These are phyloP conservation scores for Bipolaris oryzae DNA, from an alignment of 2,329 filamentous ascomycete genomes.

Conservation along the genomic window DNA sequence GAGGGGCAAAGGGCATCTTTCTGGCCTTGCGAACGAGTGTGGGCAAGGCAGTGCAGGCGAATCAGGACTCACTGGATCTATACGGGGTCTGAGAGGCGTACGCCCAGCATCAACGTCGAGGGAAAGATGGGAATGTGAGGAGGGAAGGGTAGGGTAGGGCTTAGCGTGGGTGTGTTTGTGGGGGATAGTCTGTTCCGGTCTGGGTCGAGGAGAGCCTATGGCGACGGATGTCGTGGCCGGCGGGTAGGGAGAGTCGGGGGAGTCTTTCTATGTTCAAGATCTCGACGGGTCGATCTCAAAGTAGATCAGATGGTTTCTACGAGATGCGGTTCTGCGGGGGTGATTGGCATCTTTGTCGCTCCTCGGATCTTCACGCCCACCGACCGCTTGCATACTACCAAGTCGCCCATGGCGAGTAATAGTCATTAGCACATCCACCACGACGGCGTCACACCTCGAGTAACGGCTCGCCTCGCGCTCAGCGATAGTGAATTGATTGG, in stretches of 20 bases:
- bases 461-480: constrained; percentile 1
- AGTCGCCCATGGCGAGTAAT: constrained; percentile 5
- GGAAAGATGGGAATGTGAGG: constrained; percentile 6
- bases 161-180: constrained; percentile 16
- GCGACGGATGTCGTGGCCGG: background rate
- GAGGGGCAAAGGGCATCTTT: background rate
- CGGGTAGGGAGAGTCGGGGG: background rate
- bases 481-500: constrained; percentile 10
- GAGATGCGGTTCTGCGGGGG: constrained; percentile 22
- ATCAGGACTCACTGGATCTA: constrained; percentile 23
- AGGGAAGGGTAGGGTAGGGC: constrained; percentile 18
- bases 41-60: constrained; percentile 8
- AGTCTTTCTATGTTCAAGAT: constrained; percentile 4
- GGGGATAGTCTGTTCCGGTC: background rate
- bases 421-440: constrained; percentile 11
- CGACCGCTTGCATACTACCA: background rate
- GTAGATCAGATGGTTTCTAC: background rate
- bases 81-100: constrained; percentile 6
- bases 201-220: background rate
- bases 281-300: background rate
- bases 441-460: constrained; percentile 5
- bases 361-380: background rate
- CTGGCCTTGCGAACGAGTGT: constrained; percentile 15
- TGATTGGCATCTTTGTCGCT: constrained; percentile 3
- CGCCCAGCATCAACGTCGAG: constrained; percentile 8